A percentile compares a stretch with the other conserved stretches of the same genome.
Conservation (phyloP, 2,329 filamentous ascomycete genomes). For the Pseudogymnoascus sp. region DNA sequence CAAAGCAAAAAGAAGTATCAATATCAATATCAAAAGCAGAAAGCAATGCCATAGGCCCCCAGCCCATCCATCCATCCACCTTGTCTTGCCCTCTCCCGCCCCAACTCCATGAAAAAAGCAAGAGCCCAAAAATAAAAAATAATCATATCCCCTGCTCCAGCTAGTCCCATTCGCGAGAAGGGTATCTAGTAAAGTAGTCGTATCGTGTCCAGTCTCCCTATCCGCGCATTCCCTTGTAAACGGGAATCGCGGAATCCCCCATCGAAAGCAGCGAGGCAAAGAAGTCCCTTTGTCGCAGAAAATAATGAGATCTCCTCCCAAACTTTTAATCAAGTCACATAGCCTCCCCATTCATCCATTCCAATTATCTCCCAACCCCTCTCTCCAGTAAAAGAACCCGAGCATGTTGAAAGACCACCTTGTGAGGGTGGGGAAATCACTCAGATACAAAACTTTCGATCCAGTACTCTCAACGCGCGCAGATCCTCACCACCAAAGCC, state of each 20-base stretch:
- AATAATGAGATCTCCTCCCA: neutral
- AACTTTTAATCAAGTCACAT: neutral
- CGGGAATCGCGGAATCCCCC: neutral
- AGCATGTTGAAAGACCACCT: neutral
- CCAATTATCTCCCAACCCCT: neutral
- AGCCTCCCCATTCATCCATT: neutral
- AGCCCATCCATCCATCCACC: neutral
- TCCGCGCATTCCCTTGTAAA: neutral
- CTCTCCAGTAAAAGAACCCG: neutral
- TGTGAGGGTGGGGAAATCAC: neutral
- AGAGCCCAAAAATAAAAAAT: neutral
- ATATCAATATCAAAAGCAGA: neutral
- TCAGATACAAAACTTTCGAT: conserved; percentile 44
- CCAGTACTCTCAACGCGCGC: conserved; percentile 56
- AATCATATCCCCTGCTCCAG: neutral
- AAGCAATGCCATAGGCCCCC: neutral
- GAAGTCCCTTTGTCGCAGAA: neutral
- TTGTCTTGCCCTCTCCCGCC: neutral
- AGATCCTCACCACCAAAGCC: conserved; percentile 50
- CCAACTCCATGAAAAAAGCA: neutral
- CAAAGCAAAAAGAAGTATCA: neutral
- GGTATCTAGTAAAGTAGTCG: neutral
- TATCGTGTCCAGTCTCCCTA: neutral
- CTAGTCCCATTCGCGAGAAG: neutral
- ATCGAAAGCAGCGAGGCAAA: neutral